Evolutionary conservation across 1,139 yeast species (phyloP), one percentile per base, ranked within the genome.

Genomic region (Pichia kudriavzevii): DNA sequence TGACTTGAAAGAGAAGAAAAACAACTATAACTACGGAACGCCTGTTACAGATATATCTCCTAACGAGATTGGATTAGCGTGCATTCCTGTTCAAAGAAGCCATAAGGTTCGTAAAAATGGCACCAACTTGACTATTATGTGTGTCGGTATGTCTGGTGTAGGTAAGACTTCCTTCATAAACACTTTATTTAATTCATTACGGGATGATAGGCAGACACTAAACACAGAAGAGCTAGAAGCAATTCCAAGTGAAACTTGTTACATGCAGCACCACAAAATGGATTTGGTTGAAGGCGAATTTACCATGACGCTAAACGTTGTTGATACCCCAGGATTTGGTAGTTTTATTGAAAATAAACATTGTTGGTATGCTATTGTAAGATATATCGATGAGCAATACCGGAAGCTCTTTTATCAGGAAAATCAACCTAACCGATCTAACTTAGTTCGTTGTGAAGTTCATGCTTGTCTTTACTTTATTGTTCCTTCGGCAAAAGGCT

Each of bases 271-370:
- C 9, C 60, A 64, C 34, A 63, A 59, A 31, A 63, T 67, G 36
- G 60, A 60, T 23, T 58, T 69, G 26, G 69, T 67, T 46, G 97
- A 91, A 63, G 85, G 83, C 52, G 94, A 93, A 13, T 95, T 88
- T 41, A 75, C 76, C 49, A 73, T 91, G 55, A 79, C 75, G 43
- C 71, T 91, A 49, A 83, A 82, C 37, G 82, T 87, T 34, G 75
- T 91, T 46, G 93, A 91, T 45, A 79, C 97, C 13, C 95, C 95
- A 19, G 97, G 96, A 1, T 91, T 84, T 60, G 98, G 96, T 45
- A 96, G 87, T 55, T 74, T 76, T 37, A 77, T 88, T 55, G 84
- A 91, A 63, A 91, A 87, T 61, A 67, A 76, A 36, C 85, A 84
- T 55, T 74, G 94, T 29, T 93, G 97, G 97, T 77, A 77, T 56